Base-by-base conservation (phyloP, 805 yeast species). In the Candida adriatica region DNA sequence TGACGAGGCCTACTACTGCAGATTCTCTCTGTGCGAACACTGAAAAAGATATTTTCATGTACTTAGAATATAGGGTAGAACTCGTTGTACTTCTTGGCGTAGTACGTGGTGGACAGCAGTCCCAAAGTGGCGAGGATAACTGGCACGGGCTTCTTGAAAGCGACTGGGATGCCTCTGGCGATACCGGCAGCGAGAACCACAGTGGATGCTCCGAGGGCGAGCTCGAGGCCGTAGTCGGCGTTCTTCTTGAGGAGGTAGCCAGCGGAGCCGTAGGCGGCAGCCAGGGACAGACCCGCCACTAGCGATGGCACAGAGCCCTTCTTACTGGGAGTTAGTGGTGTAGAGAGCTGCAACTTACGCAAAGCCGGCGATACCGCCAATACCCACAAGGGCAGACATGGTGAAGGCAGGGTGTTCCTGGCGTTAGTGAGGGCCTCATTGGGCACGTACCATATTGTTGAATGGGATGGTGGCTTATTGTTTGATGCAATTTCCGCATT, bases 331-430 rank as follows among this genome's bases (percentile, higher is more conserved):
- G 7, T 9, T 8, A 11, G 25, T 11, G 18, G 9, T 9, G 16
- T 13, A 13, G 18, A 13, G 23, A 15, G 16, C 6, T 7, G 13
- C 14, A n/a, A 54, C 64, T 43, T 68, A 71, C 58, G 59, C 48
- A 56, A 62, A 83, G 24, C 92, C 92, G 58, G 75, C 69, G 24
- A 72, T 42, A 30, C 92, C 94, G 33, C 92, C 92, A 33, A 73
- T 53, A 33, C 79, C 66, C 46, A 81, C 66, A 41, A 81, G 68
- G 10, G 77, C 83, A 16, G 86, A 73, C 45, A 82, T 66, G 14
- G 88, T 76, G 46, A 65, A 73, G 33, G 85, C 75, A 34, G 87
- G 88, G 54, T 81, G 92, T 61, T 83, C 94, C 92, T 41, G 18
- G 4, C 13, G 5, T n/a, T n/a, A n/a, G n/a, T n/a, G n/a, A n/a